A percentile compares a stretch with the other conserved stretches of the same genome.
Evolutionary conservation across 768 basidiomycete genomes (phyloP).

Genomic region (Boletus pseudo-olivaceus): DNA sequence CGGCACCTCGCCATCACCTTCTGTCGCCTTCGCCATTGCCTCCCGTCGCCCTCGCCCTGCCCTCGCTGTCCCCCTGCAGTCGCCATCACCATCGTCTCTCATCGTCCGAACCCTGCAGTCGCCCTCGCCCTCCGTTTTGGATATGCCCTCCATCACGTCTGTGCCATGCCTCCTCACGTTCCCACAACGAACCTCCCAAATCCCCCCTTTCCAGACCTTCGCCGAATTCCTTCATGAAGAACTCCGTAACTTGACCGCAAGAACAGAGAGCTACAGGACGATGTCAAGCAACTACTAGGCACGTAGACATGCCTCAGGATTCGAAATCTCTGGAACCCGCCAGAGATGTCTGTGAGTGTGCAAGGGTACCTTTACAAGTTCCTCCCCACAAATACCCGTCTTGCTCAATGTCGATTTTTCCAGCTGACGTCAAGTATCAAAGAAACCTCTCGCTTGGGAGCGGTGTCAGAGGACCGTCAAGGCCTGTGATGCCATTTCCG

Average conservation of each 20-base stretch:
- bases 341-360: constrained; percentile 87
- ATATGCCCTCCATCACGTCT: constrained; percentile 26
- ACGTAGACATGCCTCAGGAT: constrained; percentile 96
- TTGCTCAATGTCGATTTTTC: background rate
- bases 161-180: constrained; percentile 67
- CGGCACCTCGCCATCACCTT: no score
- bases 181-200: constrained; percentile 66
- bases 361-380: constrained; percentile 61
- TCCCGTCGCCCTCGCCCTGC: no score
- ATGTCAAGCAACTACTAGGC: constrained; percentile 97
- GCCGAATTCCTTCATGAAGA: constrained; percentile 93
- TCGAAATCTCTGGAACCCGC: constrained; percentile 94
- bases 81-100: no score
- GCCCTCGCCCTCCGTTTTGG: constrained; percentile 33
- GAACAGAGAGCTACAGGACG: constrained; percentile 92
- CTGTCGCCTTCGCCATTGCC: no score
- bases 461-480: constrained; percentile 92
- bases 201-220: constrained; percentile 96
- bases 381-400: background rate
- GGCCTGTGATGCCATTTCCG: constrained; percentile 89
- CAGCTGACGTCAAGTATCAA: constrained; percentile 92
- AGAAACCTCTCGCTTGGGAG: constrained; percentile 88
- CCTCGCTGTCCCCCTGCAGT: no score
- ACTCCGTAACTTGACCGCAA: no score
- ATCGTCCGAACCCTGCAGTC: no score